Evolutionary conservation across 2,329 filamentous ascomycete species (phyloP), one percentile per base, ranked within the genome.

Genomic region (Diaporthe sp.): DNA sequence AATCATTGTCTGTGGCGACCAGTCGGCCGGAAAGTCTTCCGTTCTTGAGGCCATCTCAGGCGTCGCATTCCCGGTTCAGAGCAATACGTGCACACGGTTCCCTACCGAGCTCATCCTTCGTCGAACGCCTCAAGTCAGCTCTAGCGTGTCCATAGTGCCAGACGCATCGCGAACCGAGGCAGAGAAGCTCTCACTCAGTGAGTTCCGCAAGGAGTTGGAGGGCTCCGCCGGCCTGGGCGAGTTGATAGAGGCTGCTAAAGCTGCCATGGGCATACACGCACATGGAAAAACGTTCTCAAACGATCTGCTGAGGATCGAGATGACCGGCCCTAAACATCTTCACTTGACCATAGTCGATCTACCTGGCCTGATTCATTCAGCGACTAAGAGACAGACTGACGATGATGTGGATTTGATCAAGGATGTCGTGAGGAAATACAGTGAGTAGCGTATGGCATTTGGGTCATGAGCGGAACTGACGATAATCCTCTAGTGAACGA

Each of bases 291-390:
- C 79, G 1, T 88, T 89, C 74, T 83, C 82, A 7, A 83, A 82
- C 28, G 84, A 88, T 71, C 80, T 86, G 1, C 83, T 89, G 0
- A 82, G 82, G 2, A 81, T 89, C 54, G 85, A 89, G 76, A 82
- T 89, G 17, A 81, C 81, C 3, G 86, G 87, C 0, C 86, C 88
- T 0, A 79, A 84, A 15, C 82, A 83, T 12, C 86, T 85, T 19
- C 86, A 89, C n/a, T 82, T 92, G 30, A 91, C 89, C 0, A 84
- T 92, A 25, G 88, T 92, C 15, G 89, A 92, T 78, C 82, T 91
- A 3, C 89, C 89, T 0, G 89, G 90, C 1, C 81, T 92, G 28
- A 88, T 89, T 66, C 84, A 87, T 55, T 84, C 83, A 0, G 80
- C 84, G 28, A 86, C 83, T 4, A 85, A 85, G 42, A 80, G 84